phyloP scores from a whole-genome alignment of 2,329 filamentous ascomycete genomes.

The Amauroascus verrucosus region DNA sequence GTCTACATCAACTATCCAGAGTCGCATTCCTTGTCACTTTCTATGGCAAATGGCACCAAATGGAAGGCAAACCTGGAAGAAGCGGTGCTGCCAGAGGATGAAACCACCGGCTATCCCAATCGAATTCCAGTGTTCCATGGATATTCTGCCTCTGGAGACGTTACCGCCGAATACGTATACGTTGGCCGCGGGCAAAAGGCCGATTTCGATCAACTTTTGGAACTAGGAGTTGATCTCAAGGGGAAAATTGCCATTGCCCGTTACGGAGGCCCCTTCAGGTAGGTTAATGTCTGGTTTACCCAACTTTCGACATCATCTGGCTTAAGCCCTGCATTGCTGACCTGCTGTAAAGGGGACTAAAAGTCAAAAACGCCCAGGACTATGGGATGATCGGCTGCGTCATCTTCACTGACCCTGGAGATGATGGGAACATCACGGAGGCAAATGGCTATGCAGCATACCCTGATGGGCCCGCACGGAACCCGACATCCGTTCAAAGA shows the following conservation, averaged over 20 bases:
- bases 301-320: background rate
- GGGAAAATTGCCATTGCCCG: slow-evolving; percentile 42
- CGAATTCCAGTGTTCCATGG: slow-evolving; percentile 40
- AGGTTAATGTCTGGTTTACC: background rate
- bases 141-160: slow-evolving; percentile 39
- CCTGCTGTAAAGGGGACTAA: slow-evolving; percentile 30
- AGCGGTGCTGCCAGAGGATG: slow-evolving; percentile 19
- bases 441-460: slow-evolving; percentile 39
- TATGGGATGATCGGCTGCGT: slow-evolving; percentile 38
- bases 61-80: slow-evolving; percentile 19
- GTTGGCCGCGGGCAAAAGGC: slow-evolving; percentile 34
- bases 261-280: slow-evolving; percentile 36
- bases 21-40: slow-evolving; percentile 20
- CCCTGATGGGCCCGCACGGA: slow-evolving; percentile 35
- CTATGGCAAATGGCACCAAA: slow-evolving; percentile 18
- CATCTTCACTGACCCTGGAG: slow-evolving; percentile 38
- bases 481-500: slow-evolving; percentile 39
- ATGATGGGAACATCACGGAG: slow-evolving; percentile 40
- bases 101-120: slow-evolving; percentile 23
- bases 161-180: slow-evolving; percentile 40
- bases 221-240: slow-evolving; percentile 35
- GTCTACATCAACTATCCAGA: slow-evolving; percentile 24
- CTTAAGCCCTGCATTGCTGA: background rate
- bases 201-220: slow-evolving; percentile 38
- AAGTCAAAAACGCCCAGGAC: slow-evolving; percentile 41